These are phyloP conservation scores for Pseudisothecium myosuroides DNA, from an alignment of 225 moss, liverwort and hornwort genomes.

Conservation along the genomic window DNA sequence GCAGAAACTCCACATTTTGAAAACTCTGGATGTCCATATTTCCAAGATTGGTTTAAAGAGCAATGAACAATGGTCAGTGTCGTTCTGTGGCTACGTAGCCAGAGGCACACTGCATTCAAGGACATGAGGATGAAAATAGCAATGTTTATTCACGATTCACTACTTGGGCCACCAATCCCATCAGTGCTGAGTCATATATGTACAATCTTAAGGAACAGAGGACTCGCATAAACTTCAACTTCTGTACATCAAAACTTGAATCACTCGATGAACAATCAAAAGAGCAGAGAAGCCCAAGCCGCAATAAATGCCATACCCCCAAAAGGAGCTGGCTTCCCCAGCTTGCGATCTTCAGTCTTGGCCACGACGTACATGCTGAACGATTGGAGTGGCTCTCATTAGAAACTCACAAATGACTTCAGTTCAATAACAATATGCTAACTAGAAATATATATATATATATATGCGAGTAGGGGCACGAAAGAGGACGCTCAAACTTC, in stretches of 20 bases:
- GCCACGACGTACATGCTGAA: conserved; percentile 68
- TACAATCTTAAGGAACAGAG: neutral
- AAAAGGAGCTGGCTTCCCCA: conserved; percentile 52
- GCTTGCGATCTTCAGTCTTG: conserved; percentile 45
- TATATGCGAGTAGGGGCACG: neutral
- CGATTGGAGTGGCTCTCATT: neutral
- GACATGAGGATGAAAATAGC: neutral
- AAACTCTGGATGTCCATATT: neutral
- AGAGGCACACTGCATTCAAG: neutral
- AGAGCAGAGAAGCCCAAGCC: conserved; percentile 68
- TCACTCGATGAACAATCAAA: conserved; percentile 19
- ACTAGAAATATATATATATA: neutral
- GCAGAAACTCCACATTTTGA: neutral
- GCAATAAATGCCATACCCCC: conserved; percentile 70
- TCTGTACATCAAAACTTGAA: neutral
- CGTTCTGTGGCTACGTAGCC: neutral
- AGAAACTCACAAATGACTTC: neutral
- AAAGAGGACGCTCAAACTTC: neutral
- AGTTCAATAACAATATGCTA: neutral
- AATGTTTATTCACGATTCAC: neutral
- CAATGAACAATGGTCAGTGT: neutral
- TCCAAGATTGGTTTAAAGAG: no score
- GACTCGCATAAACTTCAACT: neutral
- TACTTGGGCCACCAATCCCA: neutral
- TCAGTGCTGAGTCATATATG: neutral